Base-by-base conservation (phyloP, 2,329 filamentous ascomycete genomes). In the Scolecobasidium constrictum region DNA sequence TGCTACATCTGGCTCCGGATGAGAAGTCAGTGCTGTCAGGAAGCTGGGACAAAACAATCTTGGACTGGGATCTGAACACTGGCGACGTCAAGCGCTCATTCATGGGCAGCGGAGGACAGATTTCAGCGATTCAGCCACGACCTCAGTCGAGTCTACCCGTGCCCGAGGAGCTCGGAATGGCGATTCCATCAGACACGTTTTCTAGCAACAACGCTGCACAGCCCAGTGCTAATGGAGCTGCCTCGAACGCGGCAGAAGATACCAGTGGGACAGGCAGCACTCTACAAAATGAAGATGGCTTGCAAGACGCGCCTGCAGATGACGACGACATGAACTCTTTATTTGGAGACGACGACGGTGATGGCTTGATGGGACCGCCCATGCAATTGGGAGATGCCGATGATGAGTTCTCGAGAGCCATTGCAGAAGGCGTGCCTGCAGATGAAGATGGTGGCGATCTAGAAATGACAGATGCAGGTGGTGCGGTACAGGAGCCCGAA, bases 31-130 rank as follows among this genome's bases (percentile, higher is more conserved):
- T 96, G 3, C 63, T 98, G 6, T 95, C 87, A 23, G 92, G 92
- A 3, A 90, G 87, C 58, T 98, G 92, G 92, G 92, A 98, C 61
- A 96, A 94, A 64, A 83, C 77, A 15, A 81, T 96, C 1, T 75
- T 87, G 42, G 88, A 96, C 57, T 98, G 92, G 92, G 92, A 96
- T 59, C 62, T 98, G 19, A 86, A 96, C 54, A 92, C 78, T 1
- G 92, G 92, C 0, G 72, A 83, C 52, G 71, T 83, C 5, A 80
- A 78, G 49, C 76, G 88, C 9, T 73, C 74, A 4, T 98, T 92
- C 54, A 78, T 81, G 37, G 81, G 83, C 2, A 85, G 73, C 42
- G 84, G 81, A 12, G 72, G 83, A 4, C 92, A 98, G 57, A 87
- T 96, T 46, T 92, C 86, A 2, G 78, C 86, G 2, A 79, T 98